phyloP scores from a whole-genome alignment of 2,329 filamentous ascomycete species.

The Arthrinium phaeospermum region DNA sequence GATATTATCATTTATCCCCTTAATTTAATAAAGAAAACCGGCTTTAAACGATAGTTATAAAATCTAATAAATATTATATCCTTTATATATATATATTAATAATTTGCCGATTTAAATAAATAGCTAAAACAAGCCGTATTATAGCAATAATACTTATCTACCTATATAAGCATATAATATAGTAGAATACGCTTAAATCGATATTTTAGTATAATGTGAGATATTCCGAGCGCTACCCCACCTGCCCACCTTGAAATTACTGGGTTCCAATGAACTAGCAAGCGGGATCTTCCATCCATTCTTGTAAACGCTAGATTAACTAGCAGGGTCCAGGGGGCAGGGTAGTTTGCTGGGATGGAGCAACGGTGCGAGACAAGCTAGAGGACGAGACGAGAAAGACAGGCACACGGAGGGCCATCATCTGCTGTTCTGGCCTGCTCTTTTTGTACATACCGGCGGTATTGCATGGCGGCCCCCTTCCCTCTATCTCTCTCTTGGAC shows the following conservation, averaged over 20 bases:
- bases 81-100: no score
- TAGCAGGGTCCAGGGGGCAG: not conserved
- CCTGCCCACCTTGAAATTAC: not conserved
- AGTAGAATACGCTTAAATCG: no score
- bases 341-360: not conserved
- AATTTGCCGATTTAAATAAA: no score
- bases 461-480: not conserved
- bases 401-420: not conserved
- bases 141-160: no score
- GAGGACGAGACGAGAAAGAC: not conserved
- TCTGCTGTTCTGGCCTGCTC: not conserved
- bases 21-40: no score
- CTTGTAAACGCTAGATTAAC: not conserved
- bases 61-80: no score
- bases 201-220: no score
- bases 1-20: no score
- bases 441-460: not conserved
- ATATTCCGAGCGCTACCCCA: no score
- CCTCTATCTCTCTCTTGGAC: not conserved
- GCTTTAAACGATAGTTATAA: no score
- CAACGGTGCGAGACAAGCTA: conserved; percentile 16
- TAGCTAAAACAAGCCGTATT: no score
- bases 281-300: conserved; percentile 16
- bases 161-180: no score
- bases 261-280: conserved; percentile 16